These are phyloP conservation scores for Salix viminalis DNA, from an alignment of 345 rosid species.

Conservation along the genomic window DNA sequence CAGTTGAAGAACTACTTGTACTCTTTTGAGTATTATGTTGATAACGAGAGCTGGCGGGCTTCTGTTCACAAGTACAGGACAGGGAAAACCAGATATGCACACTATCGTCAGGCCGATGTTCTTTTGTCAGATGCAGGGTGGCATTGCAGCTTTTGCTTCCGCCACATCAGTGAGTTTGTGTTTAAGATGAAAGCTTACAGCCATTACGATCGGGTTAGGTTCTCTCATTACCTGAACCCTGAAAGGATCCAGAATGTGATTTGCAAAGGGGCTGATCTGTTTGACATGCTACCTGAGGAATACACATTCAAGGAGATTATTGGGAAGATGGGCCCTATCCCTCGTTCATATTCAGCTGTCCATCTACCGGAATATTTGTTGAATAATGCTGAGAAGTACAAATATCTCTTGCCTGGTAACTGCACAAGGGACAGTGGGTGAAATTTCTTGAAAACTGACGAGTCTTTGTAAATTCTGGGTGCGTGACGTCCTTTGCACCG, in stretches of 20 bases:
- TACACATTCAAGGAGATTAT: slow-evolving; percentile 85
- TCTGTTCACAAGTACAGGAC: slow-evolving; percentile 62
- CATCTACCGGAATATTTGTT: slow-evolving; percentile 71
- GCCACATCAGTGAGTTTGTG: slow-evolving; percentile 60
- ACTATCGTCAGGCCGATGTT: slow-evolving; percentile 67
- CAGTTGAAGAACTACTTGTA: slow-evolving; percentile 78
- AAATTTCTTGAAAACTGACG: not conserved
- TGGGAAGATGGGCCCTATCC: slow-evolving; percentile 83
- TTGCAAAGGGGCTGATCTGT: slow-evolving; percentile 72
- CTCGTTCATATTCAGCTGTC: slow-evolving; percentile 66
- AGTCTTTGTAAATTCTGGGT: slow-evolving; percentile 15
- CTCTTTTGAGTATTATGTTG: slow-evolving; percentile 66
- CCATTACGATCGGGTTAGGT: slow-evolving; percentile 82
- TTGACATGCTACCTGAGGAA: slow-evolving; percentile 93
- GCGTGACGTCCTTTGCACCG: slow-evolving; percentile 16
- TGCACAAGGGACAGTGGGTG: slow-evolving; percentile 73
- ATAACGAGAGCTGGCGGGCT: slow-evolving; percentile 92
- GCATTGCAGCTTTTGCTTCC: slow-evolving; percentile 98
- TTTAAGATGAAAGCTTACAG: slow-evolving; percentile 99
- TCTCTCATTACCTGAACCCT: slow-evolving; percentile 74
- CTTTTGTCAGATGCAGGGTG: slow-evolving; percentile 80
- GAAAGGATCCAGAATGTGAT: slow-evolving; percentile 78
- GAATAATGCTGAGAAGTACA: slow-evolving; percentile 67
- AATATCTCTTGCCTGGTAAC: slow-evolving; percentile 78
- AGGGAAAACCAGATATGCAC: slow-evolving; percentile 73